phyloP scores from a whole-genome alignment of 352 stramenopile species.

The Globisporangium nunn region DNA sequence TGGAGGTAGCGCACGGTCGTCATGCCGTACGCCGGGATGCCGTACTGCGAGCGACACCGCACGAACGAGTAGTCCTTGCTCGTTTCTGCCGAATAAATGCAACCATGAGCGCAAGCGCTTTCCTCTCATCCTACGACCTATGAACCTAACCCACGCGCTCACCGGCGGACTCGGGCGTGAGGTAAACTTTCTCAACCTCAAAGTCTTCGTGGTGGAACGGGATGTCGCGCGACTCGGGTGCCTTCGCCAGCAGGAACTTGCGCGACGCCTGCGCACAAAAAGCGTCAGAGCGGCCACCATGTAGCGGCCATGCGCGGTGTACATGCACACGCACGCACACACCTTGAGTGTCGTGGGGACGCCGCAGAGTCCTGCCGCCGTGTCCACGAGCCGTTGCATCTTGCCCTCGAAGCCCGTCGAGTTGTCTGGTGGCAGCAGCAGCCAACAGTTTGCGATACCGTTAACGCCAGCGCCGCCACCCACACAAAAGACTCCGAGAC shows the following conservation, averaged over 20 bases:
- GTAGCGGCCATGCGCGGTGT: too few species aligned
- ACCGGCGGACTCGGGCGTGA: conserved; percentile 64
- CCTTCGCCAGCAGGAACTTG: conserved; percentile 64
- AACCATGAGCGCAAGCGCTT: neutral
- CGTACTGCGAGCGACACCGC: conserved; percentile 77
- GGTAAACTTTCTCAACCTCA: conserved; percentile 83
- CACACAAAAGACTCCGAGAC: neutral
- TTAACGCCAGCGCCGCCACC: neutral
- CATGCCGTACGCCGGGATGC: conserved; percentile 81
- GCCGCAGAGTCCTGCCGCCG: conserved; percentile 56
- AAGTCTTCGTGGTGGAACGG: conserved; percentile 82
- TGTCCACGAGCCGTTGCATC: conserved; percentile 84
- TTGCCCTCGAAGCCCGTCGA: conserved; percentile 79
- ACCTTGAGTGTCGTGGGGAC: conserved; percentile 72
- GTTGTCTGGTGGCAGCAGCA: conserved; percentile 43
- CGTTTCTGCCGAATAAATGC: conserved; percentile 21
- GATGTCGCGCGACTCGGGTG: conserved; percentile 33
- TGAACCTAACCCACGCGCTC: conserved; percentile 1
- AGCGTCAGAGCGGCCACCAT: too few species aligned
- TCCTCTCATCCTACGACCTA: neutral
- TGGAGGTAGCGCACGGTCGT: conserved; percentile 78
- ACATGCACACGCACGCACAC: neutral
- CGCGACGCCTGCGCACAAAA: conserved; percentile 28
- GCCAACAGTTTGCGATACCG: neutral
- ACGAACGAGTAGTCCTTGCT: conserved; percentile 86